These are phyloP conservation scores for Colletotrichum musicola DNA, from an alignment of 2,329 filamentous ascomycete species.

Conservation along the genomic window DNA sequence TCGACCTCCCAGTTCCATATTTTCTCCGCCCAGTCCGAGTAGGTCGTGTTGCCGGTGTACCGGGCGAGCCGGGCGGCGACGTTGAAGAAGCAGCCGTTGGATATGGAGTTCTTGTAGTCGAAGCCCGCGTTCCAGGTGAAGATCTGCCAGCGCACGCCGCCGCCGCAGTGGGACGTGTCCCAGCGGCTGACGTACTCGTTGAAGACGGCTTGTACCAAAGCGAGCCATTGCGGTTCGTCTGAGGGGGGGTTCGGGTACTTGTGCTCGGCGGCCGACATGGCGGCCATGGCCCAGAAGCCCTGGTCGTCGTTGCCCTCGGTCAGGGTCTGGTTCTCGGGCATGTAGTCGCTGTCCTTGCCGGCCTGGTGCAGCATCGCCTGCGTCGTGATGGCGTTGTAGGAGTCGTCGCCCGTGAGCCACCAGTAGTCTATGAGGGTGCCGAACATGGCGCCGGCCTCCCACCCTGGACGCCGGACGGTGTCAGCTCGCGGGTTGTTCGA, in stretches of 20 bases:
- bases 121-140: slow-evolving; percentile 81
- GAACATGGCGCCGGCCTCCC: slow-evolving; percentile 80
- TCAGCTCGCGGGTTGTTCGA: slow-evolving; percentile 51
- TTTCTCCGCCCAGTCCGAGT: slow-evolving; percentile 79
- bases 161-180: slow-evolving; percentile 75
- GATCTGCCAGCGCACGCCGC: slow-evolving; percentile 89
- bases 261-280: slow-evolving; percentile 82
- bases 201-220: slow-evolving; percentile 82
- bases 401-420: slow-evolving; percentile 75
- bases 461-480: slow-evolving; percentile 63
- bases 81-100: slow-evolving; percentile 79
- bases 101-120: slow-evolving; percentile 77
- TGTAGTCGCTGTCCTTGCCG: slow-evolving; percentile 69
- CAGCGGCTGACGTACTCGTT: slow-evolving; percentile 82
- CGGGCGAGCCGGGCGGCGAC: slow-evolving; percentile 77
- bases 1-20: slow-evolving; percentile 75
- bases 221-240: slow-evolving; percentile 78
- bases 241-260: slow-evolving; percentile 77
- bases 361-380: slow-evolving; percentile 73
- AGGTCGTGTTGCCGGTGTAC: slow-evolving; percentile 84
- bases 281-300: slow-evolving; percentile 86
- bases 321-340: slow-evolving; percentile 74
- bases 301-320: slow-evolving; percentile 80
- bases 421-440: slow-evolving; percentile 80
- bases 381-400: slow-evolving; percentile 71